Percentiles rank a stretch among this genome's conserved stretches.
These are phyloP conservation scores for Neurospora sp. DNA, from an alignment of 495 filamentous ascomycete species.

Conservation along the genomic window DNA sequence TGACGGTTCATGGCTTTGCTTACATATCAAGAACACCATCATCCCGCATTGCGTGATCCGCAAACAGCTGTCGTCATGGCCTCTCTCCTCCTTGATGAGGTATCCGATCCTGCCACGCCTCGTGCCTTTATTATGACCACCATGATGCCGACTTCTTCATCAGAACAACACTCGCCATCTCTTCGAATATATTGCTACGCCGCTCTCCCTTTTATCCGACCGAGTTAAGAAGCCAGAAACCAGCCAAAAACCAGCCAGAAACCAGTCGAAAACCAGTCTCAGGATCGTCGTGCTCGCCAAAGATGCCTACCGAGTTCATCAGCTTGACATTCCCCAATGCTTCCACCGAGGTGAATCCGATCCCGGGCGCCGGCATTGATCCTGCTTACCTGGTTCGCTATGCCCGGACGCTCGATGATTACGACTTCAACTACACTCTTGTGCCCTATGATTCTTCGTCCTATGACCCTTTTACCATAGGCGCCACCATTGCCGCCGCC, in stretches of 20 bases:
- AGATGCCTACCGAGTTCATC: slow-evolving; percentile 47
- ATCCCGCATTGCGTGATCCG: not conserved
- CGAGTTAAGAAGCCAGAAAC: not conserved
- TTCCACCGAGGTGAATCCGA: slow-evolving; percentile 41
- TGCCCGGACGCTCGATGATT: slow-evolving; percentile 41
- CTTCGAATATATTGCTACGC: not conserved
- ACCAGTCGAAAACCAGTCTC: not conserved
- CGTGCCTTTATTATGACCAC: not conserved
- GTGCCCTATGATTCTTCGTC: slow-evolving; percentile 42
- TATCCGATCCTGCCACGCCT: not conserved
- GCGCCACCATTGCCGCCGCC: slow-evolving; percentile 39
- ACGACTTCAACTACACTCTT: slow-evolving; percentile 44
- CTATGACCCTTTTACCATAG: slow-evolving; percentile 42
- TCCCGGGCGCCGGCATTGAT: slow-evolving; percentile 36
- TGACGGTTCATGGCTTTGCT: not conserved
- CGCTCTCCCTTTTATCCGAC: not conserved
- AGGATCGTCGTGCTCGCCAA: not conserved
- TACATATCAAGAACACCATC: not conserved
- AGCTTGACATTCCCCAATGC: slow-evolving; percentile 40
- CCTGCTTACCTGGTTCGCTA: slow-evolving; percentile 38
- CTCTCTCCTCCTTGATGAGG: not conserved
- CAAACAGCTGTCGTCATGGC: not conserved
- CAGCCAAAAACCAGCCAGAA: not conserved
- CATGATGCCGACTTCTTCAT: not conserved
- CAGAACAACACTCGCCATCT: not conserved